phyloP scores from a whole-genome alignment of 139 green algal species.

The Micractinium sp. region DNA sequence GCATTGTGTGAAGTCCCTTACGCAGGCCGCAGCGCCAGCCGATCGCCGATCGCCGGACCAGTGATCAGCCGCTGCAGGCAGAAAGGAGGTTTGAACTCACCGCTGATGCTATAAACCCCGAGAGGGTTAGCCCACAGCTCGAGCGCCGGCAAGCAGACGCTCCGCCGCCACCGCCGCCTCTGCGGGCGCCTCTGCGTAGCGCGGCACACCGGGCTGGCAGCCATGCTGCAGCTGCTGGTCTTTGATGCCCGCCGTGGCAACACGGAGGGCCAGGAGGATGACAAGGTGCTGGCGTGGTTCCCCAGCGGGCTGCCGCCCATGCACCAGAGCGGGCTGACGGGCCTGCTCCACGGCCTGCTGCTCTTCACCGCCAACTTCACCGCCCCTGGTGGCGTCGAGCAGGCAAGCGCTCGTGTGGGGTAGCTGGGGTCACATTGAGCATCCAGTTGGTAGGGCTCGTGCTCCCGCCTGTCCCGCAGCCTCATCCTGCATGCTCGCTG shows the following conservation, averaged over 20 bases:
- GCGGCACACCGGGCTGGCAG: neutral
- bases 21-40: too few species aligned
- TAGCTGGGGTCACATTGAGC: neutral
- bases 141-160: too few species aligned
- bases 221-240: constrained; percentile 41
- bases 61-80: neutral
- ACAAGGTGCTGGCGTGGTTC: constrained; percentile 50
- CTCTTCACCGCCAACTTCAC: constrained; percentile 49
- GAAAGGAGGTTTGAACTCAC: too few species aligned
- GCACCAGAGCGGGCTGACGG: constrained; percentile 39
- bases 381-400: too few species aligned
- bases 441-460: too few species aligned
- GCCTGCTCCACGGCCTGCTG: constrained; percentile 53
- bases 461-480: too few species aligned
- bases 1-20: too few species aligned
- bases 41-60: neutral
- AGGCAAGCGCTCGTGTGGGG: neutral
- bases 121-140: too few species aligned
- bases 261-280: constrained; percentile 46
- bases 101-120: too few species aligned
- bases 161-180: neutral
- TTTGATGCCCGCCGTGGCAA: constrained; percentile 46
- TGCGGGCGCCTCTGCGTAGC: neutral
- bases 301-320: constrained; percentile 4
- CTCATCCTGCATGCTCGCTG: neutral